phyloP scores from a whole-genome alignment of 208 protist species.

The Crithidia expoeki region DNA sequence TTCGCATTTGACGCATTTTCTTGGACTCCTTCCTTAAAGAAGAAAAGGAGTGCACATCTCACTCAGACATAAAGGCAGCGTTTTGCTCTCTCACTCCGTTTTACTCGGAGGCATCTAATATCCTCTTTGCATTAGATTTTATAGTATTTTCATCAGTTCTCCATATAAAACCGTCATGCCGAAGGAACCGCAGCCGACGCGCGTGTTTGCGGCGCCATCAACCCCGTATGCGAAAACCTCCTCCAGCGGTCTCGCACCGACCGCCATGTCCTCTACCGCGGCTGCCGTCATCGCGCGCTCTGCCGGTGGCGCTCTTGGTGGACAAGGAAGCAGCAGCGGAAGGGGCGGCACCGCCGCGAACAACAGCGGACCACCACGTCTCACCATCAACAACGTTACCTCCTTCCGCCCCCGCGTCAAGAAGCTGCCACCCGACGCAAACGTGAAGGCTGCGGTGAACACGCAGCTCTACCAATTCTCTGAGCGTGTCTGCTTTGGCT shows the following conservation, averaged over 20 bases:
- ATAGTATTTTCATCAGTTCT: background rate
- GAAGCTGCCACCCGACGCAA: slow-evolving; percentile 77
- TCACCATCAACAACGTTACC: slow-evolving; percentile 78
- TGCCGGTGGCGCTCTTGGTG: background rate
- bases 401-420: slow-evolving; percentile 70
- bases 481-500: slow-evolving; percentile 70
- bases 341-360: background rate
- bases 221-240: slow-evolving; percentile 28
- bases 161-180: slow-evolving; percentile 10
- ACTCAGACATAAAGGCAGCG: too few relatives aligned
- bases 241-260: slow-evolving; percentile 6
- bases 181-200: slow-evolving; percentile 28
- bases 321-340: background rate
- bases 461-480: slow-evolving; percentile 74
- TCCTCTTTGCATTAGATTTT: background rate
- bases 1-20: slow-evolving; percentile 3
- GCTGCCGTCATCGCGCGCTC: slow-evolving; percentile 6
- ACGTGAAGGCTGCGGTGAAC: slow-evolving; percentile 50
- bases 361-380: slow-evolving; percentile 27
- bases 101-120: too few relatives aligned
- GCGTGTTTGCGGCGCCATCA: slow-evolving; percentile 7
- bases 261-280: slow-evolving; percentile 16
- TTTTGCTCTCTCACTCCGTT: background rate
- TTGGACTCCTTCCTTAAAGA: slow-evolving; percentile 7
- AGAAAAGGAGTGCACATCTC: background rate